These are phyloP conservation scores for Withania somnifera DNA, from an alignment of 305 asterid species.

Conservation along the genomic window DNA sequence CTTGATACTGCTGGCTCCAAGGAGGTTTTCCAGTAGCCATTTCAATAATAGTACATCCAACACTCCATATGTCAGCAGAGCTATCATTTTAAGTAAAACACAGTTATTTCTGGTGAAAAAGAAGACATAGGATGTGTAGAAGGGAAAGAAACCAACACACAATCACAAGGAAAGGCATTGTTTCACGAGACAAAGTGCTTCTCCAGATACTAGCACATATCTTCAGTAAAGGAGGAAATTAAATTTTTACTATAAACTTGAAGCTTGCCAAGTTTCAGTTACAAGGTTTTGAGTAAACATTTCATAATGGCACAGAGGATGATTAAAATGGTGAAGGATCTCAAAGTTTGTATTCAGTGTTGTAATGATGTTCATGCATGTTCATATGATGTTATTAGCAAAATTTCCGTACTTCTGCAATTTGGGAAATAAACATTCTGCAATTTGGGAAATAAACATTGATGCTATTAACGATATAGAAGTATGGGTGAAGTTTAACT, in stretches of 20 bases:
- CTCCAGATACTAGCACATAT: not conserved
- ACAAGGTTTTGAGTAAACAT: not conserved
- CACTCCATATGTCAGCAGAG: conserved; percentile 99
- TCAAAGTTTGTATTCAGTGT: not conserved
- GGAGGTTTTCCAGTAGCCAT: conserved; percentile 99
- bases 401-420: not conserved
- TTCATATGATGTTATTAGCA: not conserved
- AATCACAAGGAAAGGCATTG: not conserved
- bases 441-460: not conserved
- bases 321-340: not conserved
- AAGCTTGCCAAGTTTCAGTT: not conserved
- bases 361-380: not conserved
- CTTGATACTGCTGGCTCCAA: conserved; percentile 98
- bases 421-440: not conserved
- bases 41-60: conserved; percentile 95
- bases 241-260: not conserved
- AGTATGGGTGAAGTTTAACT: not conserved
- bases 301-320: not conserved
- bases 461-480: not conserved
- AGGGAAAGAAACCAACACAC: not conserved
- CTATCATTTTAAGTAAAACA: conserved; percentile 18
- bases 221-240: not conserved
- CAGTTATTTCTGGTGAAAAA: not conserved
- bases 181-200: not conserved
- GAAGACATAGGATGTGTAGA: not conserved